These are phyloP conservation scores for Fusarium oxysporum DNA, from an alignment of 2,329 filamentous ascomycete genomes.

Conservation along the genomic window DNA sequence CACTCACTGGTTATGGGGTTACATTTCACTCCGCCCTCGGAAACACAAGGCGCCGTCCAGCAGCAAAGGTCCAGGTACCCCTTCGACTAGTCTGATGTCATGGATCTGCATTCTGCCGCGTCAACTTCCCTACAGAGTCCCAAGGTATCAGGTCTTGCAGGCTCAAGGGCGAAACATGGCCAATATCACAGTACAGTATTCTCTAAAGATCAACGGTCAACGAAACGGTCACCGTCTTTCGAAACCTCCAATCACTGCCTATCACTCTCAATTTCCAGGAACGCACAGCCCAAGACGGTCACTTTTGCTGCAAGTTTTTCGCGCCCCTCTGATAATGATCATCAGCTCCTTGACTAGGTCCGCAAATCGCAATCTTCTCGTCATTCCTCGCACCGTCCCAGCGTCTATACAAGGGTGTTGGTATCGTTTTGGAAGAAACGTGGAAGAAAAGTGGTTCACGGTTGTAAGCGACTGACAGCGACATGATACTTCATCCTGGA, in stretches of 20 bases:
- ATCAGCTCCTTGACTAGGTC: constrained; percentile 23
- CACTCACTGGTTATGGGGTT: constrained; percentile 20
- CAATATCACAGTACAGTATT: not conserved
- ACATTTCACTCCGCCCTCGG: constrained; percentile 21
- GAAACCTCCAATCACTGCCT: constrained; percentile 30
- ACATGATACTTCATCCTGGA: constrained; percentile 17
- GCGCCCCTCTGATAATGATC: constrained; percentile 32
- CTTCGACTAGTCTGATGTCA: constrained; percentile 48
- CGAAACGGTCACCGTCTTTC: constrained; percentile 40
- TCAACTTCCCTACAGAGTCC: constrained; percentile 21
- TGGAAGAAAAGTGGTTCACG: constrained; percentile 40
- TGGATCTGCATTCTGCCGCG: constrained; percentile 46
- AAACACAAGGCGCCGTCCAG: constrained; percentile 33
- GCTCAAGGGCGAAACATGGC: constrained; percentile 18
- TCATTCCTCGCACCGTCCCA: constrained; percentile 36
- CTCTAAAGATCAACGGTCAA: constrained; percentile 14
- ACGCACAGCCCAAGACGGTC: constrained; percentile 41
- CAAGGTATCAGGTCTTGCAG: constrained; percentile 11
- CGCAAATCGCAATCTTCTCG: constrained; percentile 41
- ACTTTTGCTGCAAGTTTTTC: constrained; percentile 22
- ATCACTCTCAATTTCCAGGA: constrained; percentile 10
- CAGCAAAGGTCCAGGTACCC: constrained; percentile 31
- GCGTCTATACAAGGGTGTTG: constrained; percentile 2
- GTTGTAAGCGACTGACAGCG: constrained; percentile 30
- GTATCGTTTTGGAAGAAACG: constrained; percentile 13